Evolutionary conservation across 2,329 filamentous ascomycete species (phyloP).

Genomic region (Graphiopsis chlorocephala): DNA sequence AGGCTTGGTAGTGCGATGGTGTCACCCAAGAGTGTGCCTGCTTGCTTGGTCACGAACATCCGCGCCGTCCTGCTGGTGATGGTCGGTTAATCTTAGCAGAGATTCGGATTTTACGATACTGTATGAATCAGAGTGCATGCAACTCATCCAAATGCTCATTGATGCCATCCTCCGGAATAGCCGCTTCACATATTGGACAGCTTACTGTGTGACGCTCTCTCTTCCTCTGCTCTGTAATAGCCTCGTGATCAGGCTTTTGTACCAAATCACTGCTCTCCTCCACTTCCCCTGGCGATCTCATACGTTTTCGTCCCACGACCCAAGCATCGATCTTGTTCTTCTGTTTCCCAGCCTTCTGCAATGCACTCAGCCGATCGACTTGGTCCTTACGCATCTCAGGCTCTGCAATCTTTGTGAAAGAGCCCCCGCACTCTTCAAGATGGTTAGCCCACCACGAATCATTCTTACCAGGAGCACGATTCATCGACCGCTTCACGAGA

Average conservation of each 20-base stretch:
- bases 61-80: not conserved
- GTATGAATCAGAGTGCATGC: constrained; percentile 18
- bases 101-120: not conserved
- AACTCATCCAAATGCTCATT: constrained; percentile 40
- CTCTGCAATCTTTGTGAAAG: constrained; percentile 42
- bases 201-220: constrained; percentile 27
- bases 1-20: not conserved
- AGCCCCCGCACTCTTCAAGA: constrained; percentile 41
- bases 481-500: constrained; percentile 47
- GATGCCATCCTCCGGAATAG: constrained; percentile 34
- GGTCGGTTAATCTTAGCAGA: not conserved
- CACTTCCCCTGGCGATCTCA: not conserved
- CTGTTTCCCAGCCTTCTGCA: constrained; percentile 42
- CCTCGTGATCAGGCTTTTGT: not conserved
- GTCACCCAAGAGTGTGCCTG: not conserved
- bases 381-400: constrained; percentile 44
- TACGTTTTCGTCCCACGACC: constrained; percentile 28
- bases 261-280: not conserved
- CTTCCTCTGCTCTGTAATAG: constrained; percentile 9
- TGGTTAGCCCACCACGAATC: constrained; percentile 44
- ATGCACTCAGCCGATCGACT: constrained; percentile 37
- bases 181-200: constrained; percentile 41
- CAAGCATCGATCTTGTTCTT: constrained; percentile 46
- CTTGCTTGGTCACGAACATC: not conserved
- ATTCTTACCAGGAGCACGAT: constrained; percentile 41